Conservation (phyloP, 2,329 filamentous ascomycete species). For the Aspergillus novofumigatus region DNA sequence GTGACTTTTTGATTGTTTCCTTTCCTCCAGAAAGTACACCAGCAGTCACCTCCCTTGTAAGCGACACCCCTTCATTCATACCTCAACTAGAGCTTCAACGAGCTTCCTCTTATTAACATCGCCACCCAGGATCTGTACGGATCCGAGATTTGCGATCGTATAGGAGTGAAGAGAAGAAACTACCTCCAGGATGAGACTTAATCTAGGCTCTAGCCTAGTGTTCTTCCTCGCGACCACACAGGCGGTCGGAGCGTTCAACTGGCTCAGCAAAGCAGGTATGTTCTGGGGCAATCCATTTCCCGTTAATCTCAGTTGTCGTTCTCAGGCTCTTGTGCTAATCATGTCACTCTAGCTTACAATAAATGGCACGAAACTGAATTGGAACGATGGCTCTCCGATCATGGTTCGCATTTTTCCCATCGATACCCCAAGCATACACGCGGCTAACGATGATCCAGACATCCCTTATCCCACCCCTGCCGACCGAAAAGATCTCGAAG, state of each 20-base stretch:
- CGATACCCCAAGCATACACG: not conserved
- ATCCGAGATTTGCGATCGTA: not conserved
- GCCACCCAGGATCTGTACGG: not conserved
- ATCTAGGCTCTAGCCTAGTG: constrained; percentile 63
- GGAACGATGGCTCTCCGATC: constrained; percentile 91
- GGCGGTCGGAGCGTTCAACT: constrained; percentile 67
- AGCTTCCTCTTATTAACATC: not conserved
- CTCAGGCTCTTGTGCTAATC: constrained; percentile 2
- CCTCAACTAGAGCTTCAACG: not conserved
- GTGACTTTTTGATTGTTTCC: not conserved
- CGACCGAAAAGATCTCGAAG: constrained; percentile 91
- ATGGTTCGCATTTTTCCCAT: constrained; percentile 45
- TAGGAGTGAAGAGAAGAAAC: not conserved
- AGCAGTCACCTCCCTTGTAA: not conserved
- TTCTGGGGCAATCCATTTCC: constrained; percentile 11
- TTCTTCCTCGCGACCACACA: constrained; percentile 66
- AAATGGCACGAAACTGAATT: constrained; percentile 99
- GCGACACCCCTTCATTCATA: not conserved
- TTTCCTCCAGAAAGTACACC: not conserved
- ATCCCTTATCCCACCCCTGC: constrained; percentile 85
- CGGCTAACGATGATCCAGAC: constrained; percentile 36
- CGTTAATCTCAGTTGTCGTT: not conserved
- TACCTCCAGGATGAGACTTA: constrained; percentile 69
- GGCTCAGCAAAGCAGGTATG: constrained; percentile 84
- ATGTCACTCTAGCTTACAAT: constrained; percentile 71